Conservation (phyloP, 805 yeast species). For the Ogataea pignaliae region DNA sequence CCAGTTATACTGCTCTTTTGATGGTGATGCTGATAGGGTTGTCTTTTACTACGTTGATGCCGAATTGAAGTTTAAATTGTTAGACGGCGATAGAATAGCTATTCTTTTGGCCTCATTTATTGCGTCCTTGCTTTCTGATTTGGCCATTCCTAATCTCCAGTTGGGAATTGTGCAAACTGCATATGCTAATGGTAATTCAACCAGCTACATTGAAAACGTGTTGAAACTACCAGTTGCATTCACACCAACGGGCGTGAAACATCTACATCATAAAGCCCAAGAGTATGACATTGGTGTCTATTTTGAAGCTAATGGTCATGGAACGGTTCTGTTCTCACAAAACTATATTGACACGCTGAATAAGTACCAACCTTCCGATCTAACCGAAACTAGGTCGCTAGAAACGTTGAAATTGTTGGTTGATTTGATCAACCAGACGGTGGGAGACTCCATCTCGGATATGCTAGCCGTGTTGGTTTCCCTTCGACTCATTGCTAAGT, state of each 20-base stretch:
- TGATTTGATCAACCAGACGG: constrained; percentile 86
- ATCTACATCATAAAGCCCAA: constrained; percentile 87
- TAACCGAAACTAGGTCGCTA: constrained; percentile 46
- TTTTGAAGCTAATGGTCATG: constrained; percentile 99
- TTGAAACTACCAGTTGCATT: constrained; percentile 76
- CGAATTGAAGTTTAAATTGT: constrained; percentile 40
- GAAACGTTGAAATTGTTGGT: constrained; percentile 55
- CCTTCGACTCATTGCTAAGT: constrained; percentile 37
- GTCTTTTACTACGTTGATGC: constrained; percentile 63
- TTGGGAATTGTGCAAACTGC: constrained; percentile 95
- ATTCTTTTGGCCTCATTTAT: constrained; percentile 72
- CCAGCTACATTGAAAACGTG: constrained; percentile 56
- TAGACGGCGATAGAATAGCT: constrained; percentile 94
- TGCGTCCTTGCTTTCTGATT: constrained; percentile 40
- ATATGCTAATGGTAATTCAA: constrained; percentile 92
- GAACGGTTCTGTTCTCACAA: constrained; percentile 81
- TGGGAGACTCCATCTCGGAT: constrained; percentile 98
- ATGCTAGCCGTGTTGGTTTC: constrained; percentile 72
- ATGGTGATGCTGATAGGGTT: constrained; percentile 96
- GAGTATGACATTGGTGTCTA: constrained; percentile 87
- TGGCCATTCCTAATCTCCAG: constrained; percentile 33
- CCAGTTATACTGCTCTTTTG: constrained; percentile 74
- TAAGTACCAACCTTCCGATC: constrained; percentile 32
- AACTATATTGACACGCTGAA: constrained; percentile 40
- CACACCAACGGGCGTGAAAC: constrained; percentile 96